Conservation (phyloP, 108 stramenopile genomes). For the Asterionellopsis glacialis region DNA sequence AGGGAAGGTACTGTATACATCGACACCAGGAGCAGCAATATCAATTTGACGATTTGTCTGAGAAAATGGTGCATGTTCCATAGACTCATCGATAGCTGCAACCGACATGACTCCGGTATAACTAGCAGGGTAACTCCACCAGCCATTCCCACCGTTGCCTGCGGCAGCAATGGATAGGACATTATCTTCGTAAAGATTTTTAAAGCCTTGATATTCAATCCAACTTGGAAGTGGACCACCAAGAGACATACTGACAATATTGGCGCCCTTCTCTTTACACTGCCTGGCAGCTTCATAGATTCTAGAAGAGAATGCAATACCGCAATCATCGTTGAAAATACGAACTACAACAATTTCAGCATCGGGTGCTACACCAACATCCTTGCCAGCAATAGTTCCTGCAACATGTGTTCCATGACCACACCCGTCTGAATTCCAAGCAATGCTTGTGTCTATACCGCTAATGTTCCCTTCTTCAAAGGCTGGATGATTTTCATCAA, state of each 20-base stretch:
- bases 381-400: slow-evolving; percentile 49
- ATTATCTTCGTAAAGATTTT: slow-evolving; percentile 1
- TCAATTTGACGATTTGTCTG: slow-evolving; percentile 45
- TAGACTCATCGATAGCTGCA: slow-evolving; percentile 13
- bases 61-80: slow-evolving; percentile 31
- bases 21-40: slow-evolving; percentile 50
- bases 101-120: slow-evolving; percentile 37
- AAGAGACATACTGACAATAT: slow-evolving; percentile 36
- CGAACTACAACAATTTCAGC: slow-evolving; percentile 34
- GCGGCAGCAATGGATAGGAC: slow-evolving; percentile 35
- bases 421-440: slow-evolving; percentile 36
- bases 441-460: slow-evolving; percentile 17
- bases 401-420: slow-evolving; percentile 63
- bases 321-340: slow-evolving; percentile 1
- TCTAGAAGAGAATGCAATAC: neutral
- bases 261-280: slow-evolving; percentile 14
- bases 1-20: slow-evolving; percentile 21
- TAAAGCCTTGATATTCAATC: slow-evolving; percentile 5
- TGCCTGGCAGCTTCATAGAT: neutral
- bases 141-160: slow-evolving; percentile 27
- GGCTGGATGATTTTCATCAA: slow-evolving; percentile 38
- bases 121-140: slow-evolving; percentile 24
- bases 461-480: slow-evolving; percentile 17
- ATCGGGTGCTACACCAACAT: slow-evolving; percentile 11
- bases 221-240: slow-evolving; percentile 18